Evolutionary conservation across 495 filamentous ascomycete genomes (phyloP).

Genomic region (Platismatia glauca): DNA sequence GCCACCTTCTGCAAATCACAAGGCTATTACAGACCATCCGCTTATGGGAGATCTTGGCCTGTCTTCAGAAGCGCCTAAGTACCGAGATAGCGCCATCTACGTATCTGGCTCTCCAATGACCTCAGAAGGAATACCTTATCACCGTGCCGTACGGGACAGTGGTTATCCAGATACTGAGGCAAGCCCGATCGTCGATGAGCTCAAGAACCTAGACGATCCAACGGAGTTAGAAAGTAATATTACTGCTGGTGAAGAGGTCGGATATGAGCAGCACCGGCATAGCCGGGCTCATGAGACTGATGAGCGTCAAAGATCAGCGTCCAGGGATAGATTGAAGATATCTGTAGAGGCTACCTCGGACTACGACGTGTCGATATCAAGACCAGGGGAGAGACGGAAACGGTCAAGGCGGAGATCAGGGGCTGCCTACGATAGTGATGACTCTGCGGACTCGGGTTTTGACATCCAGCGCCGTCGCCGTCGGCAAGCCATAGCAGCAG

Average conservation of each 20-base stretch:
- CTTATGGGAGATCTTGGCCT: background rate
- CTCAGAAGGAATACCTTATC: constrained; percentile 19
- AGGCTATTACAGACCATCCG: background rate
- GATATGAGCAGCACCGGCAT: background rate
- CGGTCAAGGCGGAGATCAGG: constrained; percentile 12
- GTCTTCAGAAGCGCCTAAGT: constrained; percentile 7
- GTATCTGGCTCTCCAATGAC: constrained; percentile 42
- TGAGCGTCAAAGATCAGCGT: background rate
- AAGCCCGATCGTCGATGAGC: constrained; percentile 21
- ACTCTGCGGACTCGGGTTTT: constrained; percentile 21
- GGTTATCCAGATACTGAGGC: constrained; percentile 34
- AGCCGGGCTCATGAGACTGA: background rate
- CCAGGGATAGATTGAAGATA: background rate
- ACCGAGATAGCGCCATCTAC: constrained; percentile 44
- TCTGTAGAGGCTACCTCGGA: constrained; percentile 7
- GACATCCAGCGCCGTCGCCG: constrained; percentile 19
- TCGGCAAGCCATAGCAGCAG: constrained; percentile 15
- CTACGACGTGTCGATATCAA: constrained; percentile 1
- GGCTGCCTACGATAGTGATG: constrained; percentile 18
- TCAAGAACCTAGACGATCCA: background rate
- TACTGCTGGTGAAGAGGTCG: background rate
- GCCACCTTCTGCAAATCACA: background rate
- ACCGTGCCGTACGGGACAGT: constrained; percentile 32
- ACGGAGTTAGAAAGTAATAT: background rate
- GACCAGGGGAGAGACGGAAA: constrained; percentile 3